Conservation (phyloP, 352 stramenopile genomes). For the Globisporangium acanthophoron region DNA sequence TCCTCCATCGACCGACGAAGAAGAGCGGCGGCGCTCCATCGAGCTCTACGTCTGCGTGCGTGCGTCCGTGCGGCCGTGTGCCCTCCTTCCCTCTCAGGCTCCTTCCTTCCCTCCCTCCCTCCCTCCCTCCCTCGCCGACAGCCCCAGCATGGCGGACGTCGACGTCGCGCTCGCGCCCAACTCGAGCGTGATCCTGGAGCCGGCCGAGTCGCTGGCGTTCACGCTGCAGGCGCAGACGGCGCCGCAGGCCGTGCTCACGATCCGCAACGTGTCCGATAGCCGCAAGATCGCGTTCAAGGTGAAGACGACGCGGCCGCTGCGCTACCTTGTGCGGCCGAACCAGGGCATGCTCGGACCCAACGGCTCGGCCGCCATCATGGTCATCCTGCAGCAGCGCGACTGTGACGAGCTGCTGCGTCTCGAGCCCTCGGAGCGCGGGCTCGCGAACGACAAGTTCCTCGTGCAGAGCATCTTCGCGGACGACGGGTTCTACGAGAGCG, state of each 20-base stretch:
- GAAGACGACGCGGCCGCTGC: constrained; percentile 83
- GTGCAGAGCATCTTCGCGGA: constrained; percentile 85
- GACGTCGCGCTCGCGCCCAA: constrained; percentile 61
- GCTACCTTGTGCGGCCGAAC: constrained; percentile 88
- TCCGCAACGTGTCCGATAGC: constrained; percentile 75
- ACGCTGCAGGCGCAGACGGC: constrained; percentile 51
- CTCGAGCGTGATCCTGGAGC: constrained; percentile 76
- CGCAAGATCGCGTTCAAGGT: constrained; percentile 88
- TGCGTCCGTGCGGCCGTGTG: too few relatives aligned
- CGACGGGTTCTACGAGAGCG: constrained; percentile 78
- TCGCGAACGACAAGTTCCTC: constrained; percentile 89
- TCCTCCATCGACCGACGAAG: not conserved
- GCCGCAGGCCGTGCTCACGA: constrained; percentile 76
- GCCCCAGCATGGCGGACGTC: constrained; percentile 37
- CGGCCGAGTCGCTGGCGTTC: constrained; percentile 78
- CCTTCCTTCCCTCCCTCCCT: not conserved
- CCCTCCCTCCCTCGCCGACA: not conserved
- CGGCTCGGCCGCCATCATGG: constrained; percentile 71
- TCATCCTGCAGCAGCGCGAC: constrained; percentile 88
- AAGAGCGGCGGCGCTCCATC: not conserved
- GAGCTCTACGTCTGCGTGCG: too few relatives aligned
- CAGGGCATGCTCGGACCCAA: constrained; percentile 80
- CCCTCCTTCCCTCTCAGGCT: not conserved
- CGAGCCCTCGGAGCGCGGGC: constrained; percentile 66
- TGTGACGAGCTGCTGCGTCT: constrained; percentile 81